These are phyloP conservation scores for Fomitopsis serialis DNA, from an alignment of 768 basidiomycete species.

Conservation along the genomic window DNA sequence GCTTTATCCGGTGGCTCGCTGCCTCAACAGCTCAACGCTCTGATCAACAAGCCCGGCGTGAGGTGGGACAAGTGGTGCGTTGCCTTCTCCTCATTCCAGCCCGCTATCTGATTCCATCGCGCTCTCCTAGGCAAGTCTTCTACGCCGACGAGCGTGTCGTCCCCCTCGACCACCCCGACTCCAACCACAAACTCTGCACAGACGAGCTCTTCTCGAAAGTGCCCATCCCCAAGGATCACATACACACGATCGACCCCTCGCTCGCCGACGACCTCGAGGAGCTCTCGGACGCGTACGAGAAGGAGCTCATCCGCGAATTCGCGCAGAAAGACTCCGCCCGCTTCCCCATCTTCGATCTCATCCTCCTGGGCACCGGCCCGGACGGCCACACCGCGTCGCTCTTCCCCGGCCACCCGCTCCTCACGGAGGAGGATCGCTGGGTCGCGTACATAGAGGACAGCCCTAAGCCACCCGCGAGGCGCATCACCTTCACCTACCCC, in stretches of 20 bases:
- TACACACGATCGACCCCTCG: constrained; percentile 74
- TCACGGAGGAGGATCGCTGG: constrained; percentile 89
- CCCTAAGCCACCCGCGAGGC: constrained; percentile 86
- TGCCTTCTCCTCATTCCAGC: not conserved
- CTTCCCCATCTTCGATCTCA: constrained; percentile 96
- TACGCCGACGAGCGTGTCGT: constrained; percentile 97
- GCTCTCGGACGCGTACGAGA: constrained; percentile 76
- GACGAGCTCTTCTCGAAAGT: constrained; percentile 77
- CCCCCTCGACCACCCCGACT: constrained; percentile 87
- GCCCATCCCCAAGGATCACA: constrained; percentile 67
- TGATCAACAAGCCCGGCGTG: constrained; percentile 57
- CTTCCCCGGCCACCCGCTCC: constrained; percentile 88
- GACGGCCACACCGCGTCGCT: constrained; percentile 98
- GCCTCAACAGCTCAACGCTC: constrained; percentile 72
- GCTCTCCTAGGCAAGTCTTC: constrained; percentile 79
- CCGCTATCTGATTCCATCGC: constrained; percentile 2
- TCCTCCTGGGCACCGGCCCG: constrained; percentile 93
- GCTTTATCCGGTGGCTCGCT: constrained; percentile 93
- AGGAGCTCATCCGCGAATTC: constrained; percentile 83
- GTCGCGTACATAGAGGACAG: constrained; percentile 90
- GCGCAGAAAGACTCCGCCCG: constrained; percentile 90
- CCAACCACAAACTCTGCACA: constrained; percentile 79
- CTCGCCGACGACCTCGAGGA: constrained; percentile 73
- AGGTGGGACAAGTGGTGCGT: constrained; percentile 93
- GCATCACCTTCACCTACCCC: constrained; percentile 90